These are phyloP conservation scores for Globisporangium spiculum DNA, from an alignment of 352 stramenopile species.

Conservation along the genomic window DNA sequence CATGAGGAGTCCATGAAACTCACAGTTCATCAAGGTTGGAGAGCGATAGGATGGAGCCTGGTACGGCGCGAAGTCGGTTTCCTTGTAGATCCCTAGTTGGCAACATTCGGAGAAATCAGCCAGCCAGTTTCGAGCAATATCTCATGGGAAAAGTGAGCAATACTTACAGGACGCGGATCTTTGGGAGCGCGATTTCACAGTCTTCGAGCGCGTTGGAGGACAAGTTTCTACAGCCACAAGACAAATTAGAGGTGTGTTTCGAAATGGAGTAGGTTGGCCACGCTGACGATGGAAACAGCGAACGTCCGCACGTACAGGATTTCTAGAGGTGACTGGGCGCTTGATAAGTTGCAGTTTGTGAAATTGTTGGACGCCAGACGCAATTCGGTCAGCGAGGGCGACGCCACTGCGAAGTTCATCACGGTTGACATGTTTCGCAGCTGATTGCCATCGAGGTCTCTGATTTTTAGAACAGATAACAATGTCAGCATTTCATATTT, in stretches of 20 bases:
- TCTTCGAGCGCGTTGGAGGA: conserved; percentile 23
- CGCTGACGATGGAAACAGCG: neutral
- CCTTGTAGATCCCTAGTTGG: conserved; percentile 15
- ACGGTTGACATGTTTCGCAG: conserved; percentile 15
- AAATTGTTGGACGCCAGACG: conserved; percentile 21
- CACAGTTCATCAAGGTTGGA: conserved; percentile 22
- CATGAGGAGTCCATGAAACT: neutral
- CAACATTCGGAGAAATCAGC: neutral
- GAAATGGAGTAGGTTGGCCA: neutral
- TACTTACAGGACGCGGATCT: conserved; percentile 20
- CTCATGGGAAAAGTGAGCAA: neutral
- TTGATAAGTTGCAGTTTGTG: conserved; percentile 14
- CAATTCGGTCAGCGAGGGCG: conserved; percentile 16
- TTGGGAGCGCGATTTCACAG: conserved; percentile 16
- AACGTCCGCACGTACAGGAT: conserved; percentile 11
- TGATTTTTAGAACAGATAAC: neutral
- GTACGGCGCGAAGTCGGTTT: conserved; percentile 17
- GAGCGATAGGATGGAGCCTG: conserved; percentile 13
- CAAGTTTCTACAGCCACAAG: conserved; percentile 14
- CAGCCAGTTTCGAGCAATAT: neutral
- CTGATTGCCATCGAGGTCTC: conserved; percentile 23
- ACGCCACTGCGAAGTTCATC: conserved; percentile 2
- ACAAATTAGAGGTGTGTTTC: no score
- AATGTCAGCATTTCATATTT: neutral
- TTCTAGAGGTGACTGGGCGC: conserved; percentile 8